Percentiles rank a stretch among this genome's conserved stretches.
phyloP scores from a whole-genome alignment of 768 basidiomycete genomes.

The Pulveroboletus sp. region DNA sequence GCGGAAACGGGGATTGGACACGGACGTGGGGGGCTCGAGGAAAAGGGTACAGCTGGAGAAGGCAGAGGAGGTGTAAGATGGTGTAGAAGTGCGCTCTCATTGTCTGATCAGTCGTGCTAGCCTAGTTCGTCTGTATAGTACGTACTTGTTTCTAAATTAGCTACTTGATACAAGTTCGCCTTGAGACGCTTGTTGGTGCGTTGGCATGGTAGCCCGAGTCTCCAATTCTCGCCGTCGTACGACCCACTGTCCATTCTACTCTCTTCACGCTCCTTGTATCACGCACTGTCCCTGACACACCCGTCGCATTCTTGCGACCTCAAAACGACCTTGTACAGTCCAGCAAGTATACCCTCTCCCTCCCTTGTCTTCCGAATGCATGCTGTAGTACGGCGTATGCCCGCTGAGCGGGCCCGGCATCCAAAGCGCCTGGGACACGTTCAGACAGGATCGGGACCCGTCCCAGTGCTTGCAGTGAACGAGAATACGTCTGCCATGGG shows the following conservation, averaged over 20 bases:
- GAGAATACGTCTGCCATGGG: not conserved
- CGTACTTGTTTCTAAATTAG: not conserved
- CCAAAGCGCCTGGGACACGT: conserved; percentile 30
- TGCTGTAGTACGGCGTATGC: conserved; percentile 20
- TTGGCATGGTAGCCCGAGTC: conserved; percentile 17
- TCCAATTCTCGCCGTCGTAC: not conserved
- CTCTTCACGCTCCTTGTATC: conserved; percentile 17
- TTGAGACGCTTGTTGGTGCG: not conserved
- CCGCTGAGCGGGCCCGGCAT: conserved; percentile 32
- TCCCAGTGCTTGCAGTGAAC: conserved; percentile 1
- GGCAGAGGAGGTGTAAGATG: conserved; percentile 42
- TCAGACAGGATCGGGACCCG: conserved; percentile 7
- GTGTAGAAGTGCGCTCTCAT: not conserved
- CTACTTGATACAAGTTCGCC: not conserved
- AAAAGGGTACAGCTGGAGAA: conserved; percentile 68
- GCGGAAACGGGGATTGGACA: conserved; percentile 84
- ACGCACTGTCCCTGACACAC: not conserved
- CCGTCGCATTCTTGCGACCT: not conserved
- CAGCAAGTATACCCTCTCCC: not conserved
- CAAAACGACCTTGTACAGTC: not conserved
- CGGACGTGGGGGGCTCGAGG: conserved; percentile 61
- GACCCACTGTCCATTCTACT: conserved; percentile 2
- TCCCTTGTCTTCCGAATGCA: conserved; percentile 20
- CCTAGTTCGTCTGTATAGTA: not conserved
- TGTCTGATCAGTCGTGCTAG: not conserved